phyloP scores from a whole-genome alignment of 2,329 filamentous ascomycete genomes.

The Drechslerella dactyloides region DNA sequence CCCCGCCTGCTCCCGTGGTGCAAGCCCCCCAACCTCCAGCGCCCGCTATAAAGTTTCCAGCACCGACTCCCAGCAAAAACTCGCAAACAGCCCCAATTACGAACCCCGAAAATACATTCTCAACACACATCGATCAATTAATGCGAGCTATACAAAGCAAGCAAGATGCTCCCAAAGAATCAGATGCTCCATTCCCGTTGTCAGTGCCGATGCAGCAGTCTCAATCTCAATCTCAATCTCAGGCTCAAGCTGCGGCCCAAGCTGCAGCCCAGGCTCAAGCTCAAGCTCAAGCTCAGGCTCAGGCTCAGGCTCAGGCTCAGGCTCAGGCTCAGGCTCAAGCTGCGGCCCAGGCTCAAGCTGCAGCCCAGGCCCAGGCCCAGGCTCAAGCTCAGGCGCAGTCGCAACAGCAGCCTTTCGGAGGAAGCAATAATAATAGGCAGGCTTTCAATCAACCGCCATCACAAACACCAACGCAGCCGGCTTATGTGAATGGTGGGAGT shows the following conservation, averaged over 20 bases:
- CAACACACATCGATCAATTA: slow-evolving; percentile 82
- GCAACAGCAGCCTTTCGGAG: slow-evolving; percentile 30
- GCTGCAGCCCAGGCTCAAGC: too few species aligned
- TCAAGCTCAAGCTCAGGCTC: too few species aligned
- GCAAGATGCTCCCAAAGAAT: slow-evolving; percentile 55
- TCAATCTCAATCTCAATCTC: slow-evolving; percentile 6
- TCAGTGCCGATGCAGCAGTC: slow-evolving; percentile 7
- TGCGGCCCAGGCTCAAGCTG: too few species aligned
- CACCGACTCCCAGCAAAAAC: slow-evolving; percentile 48
- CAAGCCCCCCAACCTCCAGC: slow-evolving; percentile 24
- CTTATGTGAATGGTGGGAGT: slow-evolving; percentile 42
- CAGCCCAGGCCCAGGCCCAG: too few species aligned
- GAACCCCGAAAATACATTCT: slow-evolving; percentile 68
- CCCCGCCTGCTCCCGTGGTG: slow-evolving; percentile 18
- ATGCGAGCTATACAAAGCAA: slow-evolving; percentile 87
- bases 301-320: too few species aligned
- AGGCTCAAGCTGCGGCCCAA: too few species aligned
- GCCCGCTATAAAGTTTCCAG: slow-evolving; percentile 35
- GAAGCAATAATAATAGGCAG: neutral
- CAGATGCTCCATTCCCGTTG: slow-evolving; percentile 24
- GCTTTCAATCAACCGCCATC: slow-evolving; percentile 1
- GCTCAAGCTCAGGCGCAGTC: slow-evolving; percentile 10
- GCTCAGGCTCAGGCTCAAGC: too few species aligned
- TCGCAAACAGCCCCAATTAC: slow-evolving; percentile 53
- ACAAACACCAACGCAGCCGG: slow-evolving; percentile 19